These are phyloP conservation scores for Coriolopsis trogii DNA, from an alignment of 1,284 basidiomycete species.

Conservation along the genomic window DNA sequence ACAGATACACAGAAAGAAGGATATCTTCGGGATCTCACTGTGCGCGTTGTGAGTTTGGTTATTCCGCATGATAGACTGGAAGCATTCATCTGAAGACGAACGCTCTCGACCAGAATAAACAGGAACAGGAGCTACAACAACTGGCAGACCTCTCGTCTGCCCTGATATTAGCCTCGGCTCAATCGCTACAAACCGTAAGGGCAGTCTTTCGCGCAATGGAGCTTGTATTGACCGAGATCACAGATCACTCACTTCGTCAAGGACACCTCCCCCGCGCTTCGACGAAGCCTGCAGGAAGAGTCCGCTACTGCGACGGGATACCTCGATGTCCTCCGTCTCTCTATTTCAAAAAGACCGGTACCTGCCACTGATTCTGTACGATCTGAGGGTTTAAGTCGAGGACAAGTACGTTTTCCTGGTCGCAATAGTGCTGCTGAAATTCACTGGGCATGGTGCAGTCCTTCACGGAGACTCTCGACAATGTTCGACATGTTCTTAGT, in stretches of 20 bases:
- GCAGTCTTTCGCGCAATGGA: not conserved
- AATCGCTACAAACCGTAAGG: constrained; percentile 17
- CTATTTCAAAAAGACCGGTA: too few relatives aligned
- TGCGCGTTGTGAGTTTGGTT: constrained; percentile 5
- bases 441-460: too few relatives aligned
- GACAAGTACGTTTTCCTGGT: too few relatives aligned
- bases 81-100: not conserved
- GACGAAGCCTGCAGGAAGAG: constrained; percentile 1
- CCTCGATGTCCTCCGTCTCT: too few relatives aligned
- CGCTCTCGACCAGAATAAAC: constrained; percentile 10
- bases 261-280: constrained; percentile 8
- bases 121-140: constrained; percentile 19
- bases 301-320: too few relatives aligned
- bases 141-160: constrained; percentile 14
- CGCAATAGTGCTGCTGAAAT: not conserved
- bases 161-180: constrained; percentile 15
- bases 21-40: not conserved
- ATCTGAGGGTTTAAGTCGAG: too few relatives aligned
- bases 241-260: constrained; percentile 13
- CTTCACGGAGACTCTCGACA: too few relatives aligned
- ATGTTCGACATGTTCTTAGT: not conserved
- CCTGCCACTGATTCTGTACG: too few relatives aligned
- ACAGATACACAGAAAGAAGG: not conserved
- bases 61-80: not conserved
- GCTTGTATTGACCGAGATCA: not conserved